Base-by-base conservation (phyloP, 345 rosid genomes). In the Sisymbrium irio region DNA sequence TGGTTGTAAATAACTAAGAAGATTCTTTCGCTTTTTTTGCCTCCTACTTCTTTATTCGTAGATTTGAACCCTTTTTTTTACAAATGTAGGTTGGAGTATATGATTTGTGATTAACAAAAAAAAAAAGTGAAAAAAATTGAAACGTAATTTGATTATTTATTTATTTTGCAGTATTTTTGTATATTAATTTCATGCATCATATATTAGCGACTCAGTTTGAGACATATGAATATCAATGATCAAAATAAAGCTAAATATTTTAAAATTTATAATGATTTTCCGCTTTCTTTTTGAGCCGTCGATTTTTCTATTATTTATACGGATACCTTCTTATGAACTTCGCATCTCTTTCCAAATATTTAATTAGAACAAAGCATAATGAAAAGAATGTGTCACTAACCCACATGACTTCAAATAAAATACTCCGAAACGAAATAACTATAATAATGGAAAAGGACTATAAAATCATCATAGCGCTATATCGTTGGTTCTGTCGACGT, bases 361-460 rank as follows among this genome's bases (percentile, higher is more conserved):
- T 60, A 7, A 10, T 9, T 41, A 32, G 17, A 20, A 41, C 37
- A 20, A 47, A 19, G 3, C 19, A 5, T 30, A n/a, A 19, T 40
- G 44, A 63, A 42, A 54, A 42, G 7, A 62, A 27, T 6, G 39
- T 73, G 47, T n/a, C 44, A 41, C 62, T 42, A 53, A 73, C 77
- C 77, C 36, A 32, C 62, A 51, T 51, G 33, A 7, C 56, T 62
- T 20, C 20, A 15, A 36, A 54, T 55, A 44, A 44, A 53, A 42
- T 73, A 63, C 22, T 72, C 46, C 3, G 22, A 46, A 59, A 37
- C 19, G 33, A 40, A 28, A 27, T 41, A 62, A 30, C 28, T 5
- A 72, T 37, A 30, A 36, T 13, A 49, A 3, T 2, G 7, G 65
- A n/a, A 44, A 40, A 42, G 4, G 7, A 53, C 10, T 37, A 40